Evolutionary conservation across 306 rosid genomes (phyloP).

Genomic region (Dalbergia cultrata): DNA sequence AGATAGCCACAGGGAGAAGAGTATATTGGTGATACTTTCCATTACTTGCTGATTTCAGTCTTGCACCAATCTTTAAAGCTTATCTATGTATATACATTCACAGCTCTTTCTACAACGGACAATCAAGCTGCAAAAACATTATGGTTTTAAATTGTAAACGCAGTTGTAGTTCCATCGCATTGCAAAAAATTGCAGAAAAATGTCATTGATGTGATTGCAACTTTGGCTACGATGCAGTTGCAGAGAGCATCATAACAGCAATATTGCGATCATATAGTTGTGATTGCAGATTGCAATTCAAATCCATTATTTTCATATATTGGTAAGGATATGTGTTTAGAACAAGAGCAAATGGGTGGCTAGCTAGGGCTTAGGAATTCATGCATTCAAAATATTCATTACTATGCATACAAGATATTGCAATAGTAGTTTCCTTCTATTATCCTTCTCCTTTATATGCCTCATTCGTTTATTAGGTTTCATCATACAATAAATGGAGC

Average conservation of each 20-base stretch:
- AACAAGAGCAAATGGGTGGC: constrained; percentile 27
- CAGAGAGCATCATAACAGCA: too few relatives aligned
- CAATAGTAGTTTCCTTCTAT: constrained; percentile 4
- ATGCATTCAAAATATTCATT: constrained; percentile 12
- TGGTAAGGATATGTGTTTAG: constrained; percentile 17
- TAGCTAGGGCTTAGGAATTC: constrained; percentile 39
- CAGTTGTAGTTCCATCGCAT: too few relatives aligned
- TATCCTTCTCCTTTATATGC: not conserved
- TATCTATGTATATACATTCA: not conserved
- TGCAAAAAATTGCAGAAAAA: too few relatives aligned
- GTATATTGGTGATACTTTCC: not conserved
- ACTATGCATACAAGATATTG: not conserved
- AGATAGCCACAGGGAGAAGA: constrained; percentile 20
- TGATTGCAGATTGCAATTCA: too few relatives aligned
- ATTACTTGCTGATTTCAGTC: constrained; percentile 7
- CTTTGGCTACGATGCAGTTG: too few relatives aligned
- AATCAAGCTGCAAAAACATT: not conserved
- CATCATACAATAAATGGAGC: constrained; percentile 21
- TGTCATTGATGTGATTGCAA: too few relatives aligned
- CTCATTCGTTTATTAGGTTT: not conserved
- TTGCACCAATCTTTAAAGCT: not conserved
- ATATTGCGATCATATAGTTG: too few relatives aligned
- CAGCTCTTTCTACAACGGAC: not conserved
- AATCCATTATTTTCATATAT: not conserved
- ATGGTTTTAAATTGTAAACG: too few relatives aligned